These are phyloP conservation scores for Ilex asprella DNA, from an alignment of 257 asterid genomes.

Conservation along the genomic window DNA sequence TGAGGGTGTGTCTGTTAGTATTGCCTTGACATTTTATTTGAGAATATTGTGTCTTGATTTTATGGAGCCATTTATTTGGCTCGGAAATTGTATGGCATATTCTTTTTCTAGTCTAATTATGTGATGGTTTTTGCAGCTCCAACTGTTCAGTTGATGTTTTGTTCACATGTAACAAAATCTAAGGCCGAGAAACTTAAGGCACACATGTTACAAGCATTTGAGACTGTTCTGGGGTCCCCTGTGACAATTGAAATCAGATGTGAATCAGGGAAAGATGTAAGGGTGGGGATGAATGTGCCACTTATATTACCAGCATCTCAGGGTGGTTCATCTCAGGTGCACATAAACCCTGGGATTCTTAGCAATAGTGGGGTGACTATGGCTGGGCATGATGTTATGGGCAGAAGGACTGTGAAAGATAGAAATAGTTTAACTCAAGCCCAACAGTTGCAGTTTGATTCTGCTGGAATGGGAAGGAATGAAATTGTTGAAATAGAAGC, in stretches of 20 bases:
- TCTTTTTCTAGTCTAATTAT: neutral
- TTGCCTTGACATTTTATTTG: too few species aligned
- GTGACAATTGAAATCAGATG: constrained; percentile 75
- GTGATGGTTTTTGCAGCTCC: constrained; percentile 59
- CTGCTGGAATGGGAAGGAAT: constrained; percentile 32
- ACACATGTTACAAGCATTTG: constrained; percentile 82
- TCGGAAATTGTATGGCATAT: neutral
- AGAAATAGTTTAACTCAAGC: constrained; percentile 17
- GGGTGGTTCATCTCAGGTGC: constrained; percentile 20
- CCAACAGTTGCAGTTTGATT: neutral
- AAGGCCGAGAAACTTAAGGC: constrained; percentile 68
- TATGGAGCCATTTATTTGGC: too few species aligned
- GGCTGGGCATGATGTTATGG: constrained; percentile 11
- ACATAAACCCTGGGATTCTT: constrained; percentile 2
- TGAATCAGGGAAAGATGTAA: constrained; percentile 43
- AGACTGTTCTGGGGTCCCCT: constrained; percentile 70
- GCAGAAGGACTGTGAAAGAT: constrained; percentile 21
- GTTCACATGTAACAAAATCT: constrained; percentile 59
- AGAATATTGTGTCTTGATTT: too few species aligned
- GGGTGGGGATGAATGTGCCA: constrained; percentile 16
- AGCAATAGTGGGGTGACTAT: constrained; percentile 5
- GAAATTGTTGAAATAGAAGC: constrained; percentile 69
- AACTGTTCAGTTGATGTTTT: constrained; percentile 69
- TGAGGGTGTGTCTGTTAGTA: too few species aligned
- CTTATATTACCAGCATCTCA: constrained; percentile 41